A percentile compares a stretch with the other conserved stretches of the same genome.
phyloP scores from a whole-genome alignment of 768 basidiomycete species.

The Pulveroboletus frians region DNA sequence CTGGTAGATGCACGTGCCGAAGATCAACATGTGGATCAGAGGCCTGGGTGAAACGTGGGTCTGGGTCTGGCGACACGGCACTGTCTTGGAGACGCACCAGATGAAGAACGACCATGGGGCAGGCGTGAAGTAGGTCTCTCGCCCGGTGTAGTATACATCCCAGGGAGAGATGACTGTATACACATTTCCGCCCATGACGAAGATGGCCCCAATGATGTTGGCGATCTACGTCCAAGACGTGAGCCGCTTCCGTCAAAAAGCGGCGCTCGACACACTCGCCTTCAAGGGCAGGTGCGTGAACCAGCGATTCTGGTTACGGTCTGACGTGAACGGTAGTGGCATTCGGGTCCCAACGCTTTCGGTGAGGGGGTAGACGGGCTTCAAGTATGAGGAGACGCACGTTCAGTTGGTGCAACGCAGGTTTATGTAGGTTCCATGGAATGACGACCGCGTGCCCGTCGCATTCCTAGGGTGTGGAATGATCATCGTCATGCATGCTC shows the following conservation, averaged over 20 bases:
- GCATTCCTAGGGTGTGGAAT: slow-evolving; percentile 23
- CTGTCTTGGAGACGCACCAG: slow-evolving; percentile 37
- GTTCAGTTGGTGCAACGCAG: slow-evolving; percentile 1
- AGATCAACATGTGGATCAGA: slow-evolving; percentile 58
- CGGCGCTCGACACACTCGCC: too few relatives aligned
- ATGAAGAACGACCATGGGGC: slow-evolving; percentile 57
- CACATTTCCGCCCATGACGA: slow-evolving; percentile 57
- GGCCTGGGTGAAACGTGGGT: slow-evolving; percentile 35
- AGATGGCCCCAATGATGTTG: slow-evolving; percentile 52
- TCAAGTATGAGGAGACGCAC: slow-evolving; percentile 10
- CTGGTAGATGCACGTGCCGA: slow-evolving; percentile 61
- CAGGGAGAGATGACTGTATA: slow-evolving; percentile 54
- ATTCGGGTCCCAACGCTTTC: slow-evolving; percentile 8
- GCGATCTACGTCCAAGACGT: slow-evolving; percentile 33
- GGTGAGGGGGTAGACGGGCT: slow-evolving; percentile 11
- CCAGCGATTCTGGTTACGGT: slow-evolving; percentile 33
- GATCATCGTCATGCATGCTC: slow-evolving; percentile 6
- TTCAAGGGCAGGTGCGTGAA: slow-evolving; percentile 51
- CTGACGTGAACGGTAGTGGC: slow-evolving; percentile 21
- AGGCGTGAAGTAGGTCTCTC: slow-evolving; percentile 66
- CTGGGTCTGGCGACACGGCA: background rate
- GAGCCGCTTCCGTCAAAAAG: slow-evolving; percentile 3
- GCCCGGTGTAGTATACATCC: slow-evolving; percentile 43
- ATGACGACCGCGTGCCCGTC: slow-evolving; percentile 22
- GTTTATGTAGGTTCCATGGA: slow-evolving; percentile 24